A percentile compares a stretch with the other conserved stretches of the same genome.
Conservation (phyloP, 2,329 filamentous ascomycete genomes). For the Beauveria rudraprayagi region DNA sequence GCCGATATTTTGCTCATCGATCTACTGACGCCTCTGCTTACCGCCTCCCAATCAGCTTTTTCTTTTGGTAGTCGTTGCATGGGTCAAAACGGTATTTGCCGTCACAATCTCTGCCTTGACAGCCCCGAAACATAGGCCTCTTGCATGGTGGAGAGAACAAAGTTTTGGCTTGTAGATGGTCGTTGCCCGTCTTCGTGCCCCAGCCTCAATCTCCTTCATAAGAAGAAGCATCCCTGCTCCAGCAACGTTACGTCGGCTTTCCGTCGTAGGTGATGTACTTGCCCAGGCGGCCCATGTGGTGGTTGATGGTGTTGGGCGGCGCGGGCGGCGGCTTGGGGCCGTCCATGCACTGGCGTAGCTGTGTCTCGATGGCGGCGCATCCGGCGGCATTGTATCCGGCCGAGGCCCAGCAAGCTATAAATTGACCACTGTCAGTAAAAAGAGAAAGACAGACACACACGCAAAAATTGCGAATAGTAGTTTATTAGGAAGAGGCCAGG, state of each 20-base stretch:
- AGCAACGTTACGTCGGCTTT: constrained; percentile 25
- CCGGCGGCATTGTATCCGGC: constrained; percentile 58
- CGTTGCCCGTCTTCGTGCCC: too few species aligned
- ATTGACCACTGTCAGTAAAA: not conserved
- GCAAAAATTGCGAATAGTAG: too few species aligned
- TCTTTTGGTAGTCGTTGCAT: not conserved
- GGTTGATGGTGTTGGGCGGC: constrained; percentile 76
- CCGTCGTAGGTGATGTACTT: constrained; percentile 51
- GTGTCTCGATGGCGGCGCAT: constrained; percentile 51
- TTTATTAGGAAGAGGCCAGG: too few species aligned
- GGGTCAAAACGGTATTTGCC: too few species aligned
- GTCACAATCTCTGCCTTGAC: too few species aligned
- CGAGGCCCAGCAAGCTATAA: constrained; percentile 76
- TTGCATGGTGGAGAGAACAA: too few species aligned
- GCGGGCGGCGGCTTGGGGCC: constrained; percentile 45
- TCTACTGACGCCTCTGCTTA: not conserved
- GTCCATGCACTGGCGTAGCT: constrained; percentile 71
- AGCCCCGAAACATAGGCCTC: too few species aligned
- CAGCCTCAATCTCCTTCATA: too few species aligned
- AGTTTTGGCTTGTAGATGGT: too few species aligned
- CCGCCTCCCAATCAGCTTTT: too few species aligned
- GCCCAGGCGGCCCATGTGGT: constrained; percentile 75
- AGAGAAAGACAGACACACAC: not conserved
- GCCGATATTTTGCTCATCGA: not conserved
- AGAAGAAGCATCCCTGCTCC: too few species aligned